These are phyloP conservation scores for Thraustochytrium sp. DNA, from an alignment of 352 stramenopile species.

Conservation along the genomic window DNA sequence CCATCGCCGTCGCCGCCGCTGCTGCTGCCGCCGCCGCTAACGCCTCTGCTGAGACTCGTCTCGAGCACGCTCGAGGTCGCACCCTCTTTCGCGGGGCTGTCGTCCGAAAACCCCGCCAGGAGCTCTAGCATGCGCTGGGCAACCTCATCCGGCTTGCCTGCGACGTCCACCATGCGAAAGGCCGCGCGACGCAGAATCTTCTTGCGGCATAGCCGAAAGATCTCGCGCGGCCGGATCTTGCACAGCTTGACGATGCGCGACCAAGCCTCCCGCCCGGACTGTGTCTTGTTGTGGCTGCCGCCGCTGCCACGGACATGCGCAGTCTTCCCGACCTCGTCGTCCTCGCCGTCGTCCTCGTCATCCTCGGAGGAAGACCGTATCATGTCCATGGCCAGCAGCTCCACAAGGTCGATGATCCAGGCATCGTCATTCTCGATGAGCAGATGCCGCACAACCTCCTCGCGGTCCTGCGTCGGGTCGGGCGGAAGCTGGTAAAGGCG, in stretches of 20 bases:
- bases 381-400: constrained; percentile 13
- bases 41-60: no score
- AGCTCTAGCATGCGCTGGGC: not conserved
- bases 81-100: not conserved
- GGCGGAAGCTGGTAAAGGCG: not conserved
- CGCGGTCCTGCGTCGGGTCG: not conserved
- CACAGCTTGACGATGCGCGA: not conserved
- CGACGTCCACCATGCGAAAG: constrained; percentile 13
- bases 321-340: not conserved
- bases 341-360: not conserved
- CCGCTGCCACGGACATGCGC: no score
- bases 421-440: constrained; percentile 26
- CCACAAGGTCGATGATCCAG: constrained; percentile 21
- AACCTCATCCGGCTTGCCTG: not conserved
- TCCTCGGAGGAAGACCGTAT: not conserved
- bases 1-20: no score
- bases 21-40: no score
- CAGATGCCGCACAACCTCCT: not conserved
- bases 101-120: not conserved
- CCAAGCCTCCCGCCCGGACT: not conserved
- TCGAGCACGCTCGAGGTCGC: no score
- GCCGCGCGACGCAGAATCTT: not conserved
- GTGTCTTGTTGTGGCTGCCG: not conserved
- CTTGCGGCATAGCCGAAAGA: constrained; percentile 20
- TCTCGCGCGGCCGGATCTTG: not conserved